Conservation (phyloP, 2,329 filamentous ascomycete genomes). For the Aspergillus amoenus region DNA sequence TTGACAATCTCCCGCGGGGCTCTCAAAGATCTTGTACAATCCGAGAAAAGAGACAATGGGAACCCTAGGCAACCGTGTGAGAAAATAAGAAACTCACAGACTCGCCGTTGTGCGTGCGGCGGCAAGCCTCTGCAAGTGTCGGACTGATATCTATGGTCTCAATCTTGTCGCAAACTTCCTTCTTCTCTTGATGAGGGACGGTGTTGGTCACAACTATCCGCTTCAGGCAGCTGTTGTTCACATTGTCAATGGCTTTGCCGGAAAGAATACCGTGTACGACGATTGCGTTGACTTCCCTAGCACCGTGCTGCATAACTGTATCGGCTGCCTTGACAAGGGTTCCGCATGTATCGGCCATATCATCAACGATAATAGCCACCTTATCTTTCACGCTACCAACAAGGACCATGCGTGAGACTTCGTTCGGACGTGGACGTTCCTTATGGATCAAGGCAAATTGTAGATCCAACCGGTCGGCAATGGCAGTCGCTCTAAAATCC, state of each 20-base stretch:
- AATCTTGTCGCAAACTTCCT: slow-evolving; percentile 72
- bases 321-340: slow-evolving; percentile 85
- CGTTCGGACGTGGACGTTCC: slow-evolving; percentile 86
- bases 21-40: not conserved
- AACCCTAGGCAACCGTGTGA: slow-evolving; percentile 42
- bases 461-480: slow-evolving; percentile 86
- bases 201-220: slow-evolving; percentile 90
- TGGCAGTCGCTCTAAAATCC: slow-evolving; percentile 70
- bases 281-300: slow-evolving; percentile 85
- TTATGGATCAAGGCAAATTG: slow-evolving; percentile 96
- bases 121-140: slow-evolving; percentile 57
- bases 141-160: slow-evolving; percentile 90
- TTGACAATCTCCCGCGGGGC: not conserved
- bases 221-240: slow-evolving; percentile 75
- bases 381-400: slow-evolving; percentile 90
- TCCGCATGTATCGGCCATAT: slow-evolving; percentile 96
- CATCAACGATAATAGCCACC: slow-evolving; percentile 92
- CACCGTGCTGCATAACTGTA: slow-evolving; percentile 82
- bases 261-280: slow-evolving; percentile 92
- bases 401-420: slow-evolving; percentile 91
- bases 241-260: slow-evolving; percentile 80
- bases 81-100: slow-evolving; percentile 53
- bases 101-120: slow-evolving; percentile 53
- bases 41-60: not conserved
- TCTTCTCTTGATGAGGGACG: slow-evolving; percentile 77